A percentile compares a stretch with the other conserved stretches of the same genome.
Evolutionary conservation across 1,284 basidiomycete species (phyloP).

Genomic region (Apiotrichum veenhuisii): DNA sequence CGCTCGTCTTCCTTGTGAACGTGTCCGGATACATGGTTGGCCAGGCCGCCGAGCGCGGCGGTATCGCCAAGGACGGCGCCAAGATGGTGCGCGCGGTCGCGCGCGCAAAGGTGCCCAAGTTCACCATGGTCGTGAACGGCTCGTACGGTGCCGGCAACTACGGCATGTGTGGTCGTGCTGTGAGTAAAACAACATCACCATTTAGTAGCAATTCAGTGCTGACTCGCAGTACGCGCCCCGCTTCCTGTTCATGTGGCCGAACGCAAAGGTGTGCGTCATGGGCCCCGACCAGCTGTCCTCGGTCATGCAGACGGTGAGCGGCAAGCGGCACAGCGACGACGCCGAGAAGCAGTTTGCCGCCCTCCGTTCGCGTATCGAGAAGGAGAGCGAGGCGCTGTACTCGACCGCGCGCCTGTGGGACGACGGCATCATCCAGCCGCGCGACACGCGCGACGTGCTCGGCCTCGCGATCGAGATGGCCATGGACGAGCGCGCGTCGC

Average conservation of each 20-base stretch:
- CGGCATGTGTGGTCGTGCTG: conserved; percentile 84
- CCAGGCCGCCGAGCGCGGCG: conserved; percentile 87
- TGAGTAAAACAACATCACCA: conserved; percentile 48
- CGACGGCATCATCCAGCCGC: conserved; percentile 87
- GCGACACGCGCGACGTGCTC: conserved; percentile 83
- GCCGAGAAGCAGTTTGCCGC: conserved; percentile 34
- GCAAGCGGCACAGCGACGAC: conserved; percentile 27
- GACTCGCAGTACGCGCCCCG: conserved; percentile 74
- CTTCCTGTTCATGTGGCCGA: conserved; percentile 98
- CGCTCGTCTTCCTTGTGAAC: conserved; percentile 88
- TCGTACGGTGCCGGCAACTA: conserved; percentile 90
- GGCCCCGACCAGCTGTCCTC: conserved; percentile 85
- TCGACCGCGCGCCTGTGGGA: conserved; percentile 89
- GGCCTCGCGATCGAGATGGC: conserved; percentile 78
- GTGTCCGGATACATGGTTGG: conserved; percentile 92
- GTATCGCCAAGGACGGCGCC: conserved; percentile 94
- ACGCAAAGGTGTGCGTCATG: conserved; percentile 95
- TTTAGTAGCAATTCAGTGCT: too few relatives aligned
- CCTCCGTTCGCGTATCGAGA: conserved; percentile 76
- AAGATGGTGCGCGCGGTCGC: conserved; percentile 98
- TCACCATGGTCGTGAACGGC: conserved; percentile 91
- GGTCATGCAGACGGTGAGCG: conserved; percentile 77
- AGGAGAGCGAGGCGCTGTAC: conserved; percentile 79
- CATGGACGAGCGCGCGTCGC: conserved; percentile 48
- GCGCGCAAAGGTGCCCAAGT: conserved; percentile 87